A percentile compares a stretch with the other conserved stretches of the same genome.
Conservation (phyloP, 768 basidiomycete genomes). For the Leccinum sublutescens region DNA sequence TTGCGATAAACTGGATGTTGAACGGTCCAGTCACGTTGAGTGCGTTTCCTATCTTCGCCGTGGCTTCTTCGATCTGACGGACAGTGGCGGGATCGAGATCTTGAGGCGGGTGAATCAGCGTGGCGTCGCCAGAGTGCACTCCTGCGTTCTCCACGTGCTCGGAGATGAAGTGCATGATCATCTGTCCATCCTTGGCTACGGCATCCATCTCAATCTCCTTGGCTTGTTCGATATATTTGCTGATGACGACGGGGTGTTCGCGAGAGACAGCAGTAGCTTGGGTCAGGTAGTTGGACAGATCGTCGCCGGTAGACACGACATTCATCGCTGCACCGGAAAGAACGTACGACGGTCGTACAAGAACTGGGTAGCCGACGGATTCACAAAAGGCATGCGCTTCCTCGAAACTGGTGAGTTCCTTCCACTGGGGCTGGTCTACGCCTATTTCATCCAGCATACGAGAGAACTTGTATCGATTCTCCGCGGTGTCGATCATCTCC, state of each 20-base stretch:
- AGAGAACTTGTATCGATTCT: slow-evolving; percentile 99
- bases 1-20: slow-evolving; percentile 99
- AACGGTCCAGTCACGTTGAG: slow-evolving; percentile 97
- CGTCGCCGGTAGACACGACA: slow-evolving; percentile 91
- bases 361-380: slow-evolving; percentile 91
- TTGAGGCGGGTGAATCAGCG: slow-evolving; percentile 96
- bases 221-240: slow-evolving; percentile 98
- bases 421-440: slow-evolving; percentile 98
- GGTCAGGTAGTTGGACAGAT: slow-evolving; percentile 87
- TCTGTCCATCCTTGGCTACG: slow-evolving; percentile 93
- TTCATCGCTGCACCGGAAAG: slow-evolving; percentile 99
- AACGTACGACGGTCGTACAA: slow-evolving; percentile 97
- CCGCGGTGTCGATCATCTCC: slow-evolving; percentile 99
- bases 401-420: slow-evolving; percentile 88
- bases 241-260: slow-evolving; percentile 96
- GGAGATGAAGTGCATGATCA: slow-evolving; percentile 99
- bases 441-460: slow-evolving; percentile 95
- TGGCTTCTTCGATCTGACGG: slow-evolving; percentile 93
- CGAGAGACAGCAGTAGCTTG: slow-evolving; percentile 96
- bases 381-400: slow-evolving; percentile 89
- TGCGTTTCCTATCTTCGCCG: slow-evolving; percentile 95
- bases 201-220: slow-evolving; percentile 99
- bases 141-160: slow-evolving; percentile 99
- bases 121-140: slow-evolving; percentile 98
- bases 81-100: slow-evolving; percentile 97